Evolutionary conservation across 805 yeast species (phyloP).

Genomic region (Pichia californica): DNA sequence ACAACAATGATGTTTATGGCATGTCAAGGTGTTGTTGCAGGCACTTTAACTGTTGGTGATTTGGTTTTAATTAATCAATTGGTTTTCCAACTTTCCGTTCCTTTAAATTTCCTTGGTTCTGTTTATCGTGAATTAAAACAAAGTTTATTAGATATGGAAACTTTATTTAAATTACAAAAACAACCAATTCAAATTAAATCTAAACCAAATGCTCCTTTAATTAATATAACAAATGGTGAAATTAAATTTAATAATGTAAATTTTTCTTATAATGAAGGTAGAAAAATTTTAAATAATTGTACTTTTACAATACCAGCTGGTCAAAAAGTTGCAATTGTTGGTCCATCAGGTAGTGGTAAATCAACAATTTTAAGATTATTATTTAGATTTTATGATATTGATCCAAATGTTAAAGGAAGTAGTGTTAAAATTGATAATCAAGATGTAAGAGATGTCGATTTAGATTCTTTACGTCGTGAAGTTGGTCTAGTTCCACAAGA

Average conservation of each 20-base stretch:
- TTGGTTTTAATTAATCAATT: conserved; percentile 90
- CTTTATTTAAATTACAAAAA: conserved; percentile 77
- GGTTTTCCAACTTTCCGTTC: conserved; percentile 93
- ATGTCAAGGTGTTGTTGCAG: conserved; percentile 82
- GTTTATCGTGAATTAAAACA: conserved; percentile 94
- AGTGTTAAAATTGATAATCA: conserved; percentile 82
- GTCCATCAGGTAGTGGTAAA: conserved; percentile 95
- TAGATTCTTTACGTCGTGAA: conserved; percentile 65
- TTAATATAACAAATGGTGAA: conserved; percentile 62
- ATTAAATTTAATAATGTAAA: conserved; percentile 85
- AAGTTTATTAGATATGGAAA: conserved; percentile 91
- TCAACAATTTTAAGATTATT: conserved; percentile 79
- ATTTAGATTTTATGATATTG: conserved; percentile 84
- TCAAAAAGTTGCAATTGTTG: conserved; percentile 85
- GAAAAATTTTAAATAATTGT: conserved; percentile 79
- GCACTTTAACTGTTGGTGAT: conserved; percentile 86
- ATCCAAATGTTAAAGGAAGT: conserved; percentile 22
- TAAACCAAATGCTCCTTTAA: conserved; percentile 53
- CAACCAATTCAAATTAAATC: conserved; percentile 64
- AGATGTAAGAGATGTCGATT: conserved; percentile 66
- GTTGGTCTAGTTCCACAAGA: conserved; percentile 97
- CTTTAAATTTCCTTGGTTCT: conserved; percentile 88
- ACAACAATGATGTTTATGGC: conserved; percentile 99
- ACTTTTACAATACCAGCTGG: conserved; percentile 88
- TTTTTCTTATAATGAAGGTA: conserved; percentile 84